phyloP scores from a whole-genome alignment of 2,329 filamentous ascomycete genomes.

The Tricladium varicosporioides region DNA sequence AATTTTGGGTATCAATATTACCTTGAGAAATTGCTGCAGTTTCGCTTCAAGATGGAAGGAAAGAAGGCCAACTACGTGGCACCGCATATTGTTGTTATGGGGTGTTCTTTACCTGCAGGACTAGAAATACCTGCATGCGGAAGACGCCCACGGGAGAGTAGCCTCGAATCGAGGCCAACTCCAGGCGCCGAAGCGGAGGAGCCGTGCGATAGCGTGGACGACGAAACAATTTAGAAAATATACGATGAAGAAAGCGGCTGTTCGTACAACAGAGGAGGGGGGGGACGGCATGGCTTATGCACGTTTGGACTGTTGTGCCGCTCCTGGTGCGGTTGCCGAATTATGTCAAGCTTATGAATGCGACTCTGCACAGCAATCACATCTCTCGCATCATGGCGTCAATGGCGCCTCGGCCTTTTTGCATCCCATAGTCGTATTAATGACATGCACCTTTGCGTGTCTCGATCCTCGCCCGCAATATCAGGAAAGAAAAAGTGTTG shows the following conservation, averaged over 20 bases:
- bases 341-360: not conserved
- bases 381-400: no score
- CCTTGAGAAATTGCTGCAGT: constrained; percentile 1
- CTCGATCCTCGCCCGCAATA: no score
- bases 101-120: constrained; percentile 8
- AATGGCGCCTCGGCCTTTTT: no score
- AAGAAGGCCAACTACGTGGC: constrained; percentile 4
- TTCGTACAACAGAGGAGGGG: not conserved
- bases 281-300: not conserved
- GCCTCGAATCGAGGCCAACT: not conserved
- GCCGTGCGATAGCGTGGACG: not conserved
- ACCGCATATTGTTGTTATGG: constrained; percentile 6
- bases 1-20: not conserved
- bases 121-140: constrained; percentile 8
- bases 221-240: not conserved
- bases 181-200: not conserved
- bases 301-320: not conserved
- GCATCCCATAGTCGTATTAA: no score
- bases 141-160: not conserved
- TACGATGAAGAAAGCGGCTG: not conserved
- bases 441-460: no score
- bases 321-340: not conserved
- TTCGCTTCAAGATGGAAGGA: constrained; percentile 1
- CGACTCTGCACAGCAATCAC: no score
- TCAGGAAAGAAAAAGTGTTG: no score